Evolutionary conservation across 2,329 filamentous ascomycete species (phyloP), one percentile per base, ranked within the genome.

Genomic region (Hirsutella minnesotensis): DNA sequence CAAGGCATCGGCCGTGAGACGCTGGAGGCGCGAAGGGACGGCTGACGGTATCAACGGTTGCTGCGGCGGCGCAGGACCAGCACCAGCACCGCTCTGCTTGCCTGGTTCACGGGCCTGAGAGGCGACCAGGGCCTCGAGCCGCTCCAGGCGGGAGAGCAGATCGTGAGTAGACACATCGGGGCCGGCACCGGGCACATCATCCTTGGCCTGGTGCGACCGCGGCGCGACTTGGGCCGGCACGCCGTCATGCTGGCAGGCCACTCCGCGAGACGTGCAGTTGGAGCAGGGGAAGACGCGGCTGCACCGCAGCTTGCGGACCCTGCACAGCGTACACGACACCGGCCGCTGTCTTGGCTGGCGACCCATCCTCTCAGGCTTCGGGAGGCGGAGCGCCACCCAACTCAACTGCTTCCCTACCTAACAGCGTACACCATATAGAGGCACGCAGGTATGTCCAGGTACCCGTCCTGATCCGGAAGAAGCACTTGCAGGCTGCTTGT

Each of bases 271-370:
- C 39, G 56, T 57, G 47, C 60, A 63, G 51, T 63, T 63, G 39
- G 54, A 53, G 46, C 60, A 63, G 3, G 60, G 60, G 40, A 62
- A 61, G 39, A 57, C 50, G 34, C 60, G 56, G 42, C 59, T 63
- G 50, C 60, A 63, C 33, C 60, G 55, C 36, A 63, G 46, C 50
- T 63, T 63, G 44, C 58, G 59, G 39, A 54, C 49, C 42, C 59
- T 52, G 46, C 59, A 62, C 41, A 61, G 53, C 43, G 58, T 53
- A 40, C 59, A 62, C 31, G 59, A 62, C 33, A 62, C 52, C 31
- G 59, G 58, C 13, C 59, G 55, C 44, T 59, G 57, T 45, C 59
- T 57, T 42, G 57, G 53, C 49, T 61, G 56, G 22, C 56, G 53
- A 29, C 53, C 57, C 57, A 61, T 60, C 36, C 16, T 40, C 16